phyloP scores from a whole-genome alignment of 495 filamentous ascomycete species.

The Massariosphaeria phaeospora region DNA sequence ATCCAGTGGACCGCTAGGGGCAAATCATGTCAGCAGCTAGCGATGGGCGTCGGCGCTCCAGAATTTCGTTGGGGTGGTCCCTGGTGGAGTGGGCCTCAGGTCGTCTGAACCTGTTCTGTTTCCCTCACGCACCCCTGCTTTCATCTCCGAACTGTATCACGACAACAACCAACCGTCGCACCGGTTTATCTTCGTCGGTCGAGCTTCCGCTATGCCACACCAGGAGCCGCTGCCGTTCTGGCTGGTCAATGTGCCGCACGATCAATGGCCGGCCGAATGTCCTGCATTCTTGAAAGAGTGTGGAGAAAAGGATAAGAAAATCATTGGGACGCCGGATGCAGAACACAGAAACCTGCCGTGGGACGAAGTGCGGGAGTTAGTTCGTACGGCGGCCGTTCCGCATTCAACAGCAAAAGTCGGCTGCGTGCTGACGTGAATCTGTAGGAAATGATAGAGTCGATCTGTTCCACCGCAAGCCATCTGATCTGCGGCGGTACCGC shows the following conservation, averaged over 20 bases:
- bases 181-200: too few relatives aligned
- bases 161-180: neutral
- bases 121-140: neutral
- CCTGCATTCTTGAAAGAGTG: constrained; percentile 61
- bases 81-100: too few relatives aligned
- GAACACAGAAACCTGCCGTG: constrained; percentile 56
- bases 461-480: constrained; percentile 67
- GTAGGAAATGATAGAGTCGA: constrained; percentile 60
- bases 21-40: constrained; percentile 14
- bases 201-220: constrained; percentile 22
- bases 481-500: constrained; percentile 66
- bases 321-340: constrained; percentile 61
- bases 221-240: constrained; percentile 57
- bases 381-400: constrained; percentile 41
- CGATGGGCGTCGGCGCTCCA: too few relatives aligned
- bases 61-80: constrained; percentile 2
- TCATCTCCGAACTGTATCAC: neutral
- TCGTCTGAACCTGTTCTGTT: too few relatives aligned
- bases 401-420: neutral
- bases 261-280: constrained; percentile 57
- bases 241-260: constrained; percentile 67
- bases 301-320: constrained; percentile 52
- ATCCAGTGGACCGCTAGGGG: neutral
- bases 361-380: constrained; percentile 57
- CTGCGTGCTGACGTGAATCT: neutral